Conservation (phyloP, 352 stramenopile species). For the Thraustochytrium striatum region DNA sequence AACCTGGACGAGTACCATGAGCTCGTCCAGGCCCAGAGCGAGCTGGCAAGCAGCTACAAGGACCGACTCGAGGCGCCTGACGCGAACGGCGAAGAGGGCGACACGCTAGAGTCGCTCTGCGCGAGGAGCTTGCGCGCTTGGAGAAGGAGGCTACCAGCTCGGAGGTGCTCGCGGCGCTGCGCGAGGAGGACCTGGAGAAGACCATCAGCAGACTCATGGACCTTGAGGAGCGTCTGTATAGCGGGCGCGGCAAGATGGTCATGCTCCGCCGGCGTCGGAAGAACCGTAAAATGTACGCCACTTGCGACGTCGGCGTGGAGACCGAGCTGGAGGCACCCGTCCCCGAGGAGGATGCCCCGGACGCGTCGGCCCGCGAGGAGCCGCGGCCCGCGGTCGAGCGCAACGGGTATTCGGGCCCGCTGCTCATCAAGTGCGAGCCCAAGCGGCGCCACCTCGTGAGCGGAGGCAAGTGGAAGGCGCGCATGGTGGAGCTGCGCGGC, state of each 20-base stretch:
- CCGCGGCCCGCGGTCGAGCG: too few relatives aligned
- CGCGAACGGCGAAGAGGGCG: not conserved
- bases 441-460: not conserved
- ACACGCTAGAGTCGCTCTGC: not conserved
- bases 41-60: not conserved
- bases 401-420: constrained; percentile 1
- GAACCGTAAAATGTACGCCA: not conserved
- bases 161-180: constrained; percentile 17
- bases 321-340: too few relatives aligned
- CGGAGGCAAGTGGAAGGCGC: constrained; percentile 28
- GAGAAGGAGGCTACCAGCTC: not conserved
- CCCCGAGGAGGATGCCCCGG: too few relatives aligned
- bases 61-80: not conserved
- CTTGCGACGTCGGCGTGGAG: not conserved
- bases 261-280: not conserved
- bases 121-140: constrained; percentile 20
- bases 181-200: constrained; percentile 22
- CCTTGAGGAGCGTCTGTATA: not conserved
- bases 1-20: constrained; percentile 21
- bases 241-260: not conserved
- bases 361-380: too few relatives aligned
- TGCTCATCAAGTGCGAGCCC: constrained; percentile 18
- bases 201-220: not conserved
- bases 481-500: constrained; percentile 24
- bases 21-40: not conserved